These are phyloP conservation scores for Rhynchosporium secalis DNA, from an alignment of 2,329 filamentous ascomycete species.

Conservation along the genomic window DNA sequence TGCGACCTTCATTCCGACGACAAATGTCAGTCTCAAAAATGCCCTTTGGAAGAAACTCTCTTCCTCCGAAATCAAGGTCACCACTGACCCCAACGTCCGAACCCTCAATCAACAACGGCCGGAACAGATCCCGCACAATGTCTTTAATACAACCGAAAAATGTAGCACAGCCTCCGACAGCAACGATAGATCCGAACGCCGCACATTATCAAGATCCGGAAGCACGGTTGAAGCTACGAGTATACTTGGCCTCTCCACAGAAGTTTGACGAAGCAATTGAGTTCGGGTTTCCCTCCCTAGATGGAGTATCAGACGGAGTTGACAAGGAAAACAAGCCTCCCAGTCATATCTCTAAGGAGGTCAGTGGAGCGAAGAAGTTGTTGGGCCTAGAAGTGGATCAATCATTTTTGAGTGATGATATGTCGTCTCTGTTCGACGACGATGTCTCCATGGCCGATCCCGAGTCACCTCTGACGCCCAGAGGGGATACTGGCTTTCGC, in stretches of 20 bases:
- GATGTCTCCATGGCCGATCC: constrained; percentile 56
- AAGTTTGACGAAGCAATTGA: constrained; percentile 96
- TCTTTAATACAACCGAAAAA: constrained; percentile 53
- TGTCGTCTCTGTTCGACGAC: constrained; percentile 56
- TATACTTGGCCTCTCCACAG: constrained; percentile 84
- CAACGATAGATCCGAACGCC: constrained; percentile 67
- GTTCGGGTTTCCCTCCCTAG: constrained; percentile 80
- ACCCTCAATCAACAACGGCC: constrained; percentile 27
- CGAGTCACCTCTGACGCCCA: constrained; percentile 49
- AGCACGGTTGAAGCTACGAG: constrained; percentile 79
- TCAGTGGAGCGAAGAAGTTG: constrained; percentile 35
- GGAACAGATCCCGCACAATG: constrained; percentile 55
- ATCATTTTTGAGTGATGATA: constrained; percentile 60
- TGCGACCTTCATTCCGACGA: constrained; percentile 65
- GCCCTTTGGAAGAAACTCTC: constrained; percentile 58
- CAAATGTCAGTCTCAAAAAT: constrained; percentile 71
- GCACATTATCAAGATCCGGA: constrained; percentile 90
- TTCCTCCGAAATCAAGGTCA: constrained; percentile 40
- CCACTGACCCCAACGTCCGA: constrained; percentile 35
- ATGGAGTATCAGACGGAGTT: constrained; percentile 43
- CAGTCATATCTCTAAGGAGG: constrained; percentile 32
- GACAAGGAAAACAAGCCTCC: constrained; percentile 39
- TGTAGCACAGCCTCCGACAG: constrained; percentile 43
- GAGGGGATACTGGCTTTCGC: constrained; percentile 35
- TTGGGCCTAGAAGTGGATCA: constrained; percentile 51